A percentile compares a stretch with the other conserved stretches of the same genome.
Conservation (phyloP, 306 rosid species). For the Purshia tridentata region DNA sequence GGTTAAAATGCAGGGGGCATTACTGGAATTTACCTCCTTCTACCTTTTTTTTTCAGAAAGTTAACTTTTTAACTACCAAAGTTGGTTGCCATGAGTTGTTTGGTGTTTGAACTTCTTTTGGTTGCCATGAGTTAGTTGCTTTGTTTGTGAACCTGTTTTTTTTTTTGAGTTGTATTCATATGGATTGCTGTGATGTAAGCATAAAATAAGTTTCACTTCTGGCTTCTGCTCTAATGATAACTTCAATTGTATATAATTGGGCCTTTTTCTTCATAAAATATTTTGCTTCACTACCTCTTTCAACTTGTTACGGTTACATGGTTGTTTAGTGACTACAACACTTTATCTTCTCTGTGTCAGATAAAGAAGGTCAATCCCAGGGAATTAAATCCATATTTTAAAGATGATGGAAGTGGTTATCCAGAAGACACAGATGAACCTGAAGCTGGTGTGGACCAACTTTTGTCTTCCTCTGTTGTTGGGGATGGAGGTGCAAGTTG, state of each 20-base stretch:
- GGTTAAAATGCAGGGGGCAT: neutral
- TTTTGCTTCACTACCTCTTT: neutral
- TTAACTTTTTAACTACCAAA: neutral
- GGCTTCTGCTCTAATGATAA: neutral
- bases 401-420: conserved; percentile 73
- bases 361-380: conserved; percentile 54
- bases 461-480: conserved; percentile 66
- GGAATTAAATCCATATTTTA: conserved; percentile 88
- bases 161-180: neutral
- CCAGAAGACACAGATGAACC: conserved; percentile 62
- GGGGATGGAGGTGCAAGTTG: conserved; percentile 99
- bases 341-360: conserved; percentile 21
- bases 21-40: neutral
- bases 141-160: neutral
- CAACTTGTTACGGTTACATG: neutral
- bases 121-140: neutral
- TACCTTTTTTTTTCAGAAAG: neutral
- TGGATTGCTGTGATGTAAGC: neutral
- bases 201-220: neutral
- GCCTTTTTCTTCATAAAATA: neutral
- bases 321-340: neutral
- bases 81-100: neutral
- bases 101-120: neutral
- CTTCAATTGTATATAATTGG: neutral
- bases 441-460: conserved; percentile 40